Evolutionary conservation across 2,329 filamentous ascomycete species (phyloP), one percentile per base, ranked within the genome.

Genomic region (Moelleriella libera): DNA sequence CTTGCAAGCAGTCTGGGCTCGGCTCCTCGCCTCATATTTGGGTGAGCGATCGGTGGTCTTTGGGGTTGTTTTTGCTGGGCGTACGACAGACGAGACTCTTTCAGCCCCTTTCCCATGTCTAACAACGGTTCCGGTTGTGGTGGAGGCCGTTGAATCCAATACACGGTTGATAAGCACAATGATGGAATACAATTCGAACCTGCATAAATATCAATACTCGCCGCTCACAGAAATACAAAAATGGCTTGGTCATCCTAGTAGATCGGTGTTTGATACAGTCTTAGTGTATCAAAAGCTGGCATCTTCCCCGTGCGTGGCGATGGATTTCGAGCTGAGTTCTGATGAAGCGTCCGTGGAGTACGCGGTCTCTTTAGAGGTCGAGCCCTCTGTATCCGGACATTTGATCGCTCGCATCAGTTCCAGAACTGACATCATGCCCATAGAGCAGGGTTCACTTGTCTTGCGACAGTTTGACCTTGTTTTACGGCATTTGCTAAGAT

Each of bases 211-310:
- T 56, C 86, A 92, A 52, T 82, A 83, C 54, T 78, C 78, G 0
- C 78, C 87, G 1, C 68, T 95, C 6, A 70, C 74, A 3, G 76
- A 78, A 31, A 82, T 94, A 8, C 86, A 94, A 55, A 78, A 75
- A 45, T 83, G 82, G 73, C 71, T 86, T 14, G 81, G 80, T 0
- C 72, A 77, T 49, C 68, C 81, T 0, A 77, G 82, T 29, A 72
- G 76, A 6, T 68, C 74, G 0, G 69, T 92, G 0, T 95, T 96
- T 54, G 88, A 96, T 57, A 90, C 88, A 0, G 70, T 96, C 1
- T 78, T 96, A 50, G 83, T 87, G 0, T 90, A 88, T 57, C 89
- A 95, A 57, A 86, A 85, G 53, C 69, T 49, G 53, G 64, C 46
- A 14, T 53, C 64, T 14, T 42, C 53, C 37, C 47, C 49, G 37